A percentile compares a stretch with the other conserved stretches of the same genome.
Evolutionary conservation across 805 yeast genomes (phyloP).

Genomic region (Maudiozyma turicensis): DNA sequence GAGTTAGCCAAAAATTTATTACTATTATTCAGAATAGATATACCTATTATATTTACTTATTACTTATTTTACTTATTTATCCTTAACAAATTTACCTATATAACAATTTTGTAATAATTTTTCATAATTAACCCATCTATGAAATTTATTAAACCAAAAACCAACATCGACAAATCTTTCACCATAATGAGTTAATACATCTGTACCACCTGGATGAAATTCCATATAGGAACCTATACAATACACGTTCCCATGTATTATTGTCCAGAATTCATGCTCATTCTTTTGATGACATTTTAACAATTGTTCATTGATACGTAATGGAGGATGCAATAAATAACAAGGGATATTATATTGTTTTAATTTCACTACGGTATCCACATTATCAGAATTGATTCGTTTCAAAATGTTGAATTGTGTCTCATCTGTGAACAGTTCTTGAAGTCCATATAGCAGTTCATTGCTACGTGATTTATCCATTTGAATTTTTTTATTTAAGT

Average conservation of each 20-base stretch:
- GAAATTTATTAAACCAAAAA: slow-evolving; percentile 58
- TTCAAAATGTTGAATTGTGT: slow-evolving; percentile 7
- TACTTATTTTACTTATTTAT: not conserved
- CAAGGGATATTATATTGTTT: slow-evolving; percentile 1
- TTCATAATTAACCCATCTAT: slow-evolving; percentile 77
- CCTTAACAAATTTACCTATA: slow-evolving; percentile 43
- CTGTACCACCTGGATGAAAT: slow-evolving; percentile 91
- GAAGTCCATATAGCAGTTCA: slow-evolving; percentile 7
- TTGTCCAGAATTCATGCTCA: slow-evolving; percentile 77
- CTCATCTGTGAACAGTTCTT: not conserved
- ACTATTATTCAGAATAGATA: not conserved
- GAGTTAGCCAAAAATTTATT: too few species aligned
- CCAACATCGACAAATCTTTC: slow-evolving; percentile 80
- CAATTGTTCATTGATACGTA: slow-evolving; percentile 47
- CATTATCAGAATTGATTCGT: slow-evolving; percentile 8
- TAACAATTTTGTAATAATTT: slow-evolving; percentile 68
- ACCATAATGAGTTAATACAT: slow-evolving; percentile 54
- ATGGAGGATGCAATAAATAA: slow-evolving; percentile 30
- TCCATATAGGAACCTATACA: slow-evolving; percentile 74
- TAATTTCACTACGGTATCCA: slow-evolving; percentile 2
- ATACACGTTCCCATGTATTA: slow-evolving; percentile 69
- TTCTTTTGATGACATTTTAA: slow-evolving; percentile 45
- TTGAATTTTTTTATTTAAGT: slow-evolving; percentile 11
- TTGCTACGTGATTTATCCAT: slow-evolving; percentile 3
- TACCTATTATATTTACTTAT: not conserved